phyloP scores from a whole-genome alignment of 2,329 filamentous ascomycete genomes.

The Pseudogymnoascus verrucosus region DNA sequence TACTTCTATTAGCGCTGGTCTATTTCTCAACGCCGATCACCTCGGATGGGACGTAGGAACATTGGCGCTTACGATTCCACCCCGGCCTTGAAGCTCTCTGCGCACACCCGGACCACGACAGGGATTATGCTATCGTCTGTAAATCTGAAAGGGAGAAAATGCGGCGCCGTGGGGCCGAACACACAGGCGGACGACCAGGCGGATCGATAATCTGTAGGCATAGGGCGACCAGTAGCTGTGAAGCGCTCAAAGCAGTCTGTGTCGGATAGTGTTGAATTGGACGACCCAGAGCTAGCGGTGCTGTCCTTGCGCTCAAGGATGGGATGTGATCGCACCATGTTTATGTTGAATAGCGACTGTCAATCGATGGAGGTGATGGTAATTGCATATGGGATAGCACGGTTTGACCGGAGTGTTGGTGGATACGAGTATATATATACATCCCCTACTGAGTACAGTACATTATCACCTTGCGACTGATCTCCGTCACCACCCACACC shows the following conservation, averaged over 20 bases:
- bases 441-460: background rate
- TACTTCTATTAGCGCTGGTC: background rate
- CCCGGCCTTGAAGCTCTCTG: background rate
- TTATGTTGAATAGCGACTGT: background rate
- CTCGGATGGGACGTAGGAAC: background rate
- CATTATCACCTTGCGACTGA: background rate
- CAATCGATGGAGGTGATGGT: background rate
- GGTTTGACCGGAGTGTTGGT: background rate
- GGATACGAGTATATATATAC: background rate
- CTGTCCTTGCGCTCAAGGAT: background rate
- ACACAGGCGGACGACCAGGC: constrained; percentile 15
- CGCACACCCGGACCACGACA: constrained; percentile 19
- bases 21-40: background rate
- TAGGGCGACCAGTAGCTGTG: constrained; percentile 22
- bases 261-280: background rate
- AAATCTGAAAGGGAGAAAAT: constrained; percentile 21
- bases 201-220: constrained; percentile 16
- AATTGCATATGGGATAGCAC: background rate
- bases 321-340: background rate
- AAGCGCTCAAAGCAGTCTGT: constrained; percentile 14
- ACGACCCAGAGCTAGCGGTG: background rate
- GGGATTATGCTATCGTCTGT: constrained; percentile 27
- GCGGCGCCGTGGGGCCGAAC: constrained; percentile 16
- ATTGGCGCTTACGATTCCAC: background rate
- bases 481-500: constrained; percentile 5